Conservation (phyloP, 2,329 filamentous ascomycete species). For the Aspergillus hiratsukae region DNA sequence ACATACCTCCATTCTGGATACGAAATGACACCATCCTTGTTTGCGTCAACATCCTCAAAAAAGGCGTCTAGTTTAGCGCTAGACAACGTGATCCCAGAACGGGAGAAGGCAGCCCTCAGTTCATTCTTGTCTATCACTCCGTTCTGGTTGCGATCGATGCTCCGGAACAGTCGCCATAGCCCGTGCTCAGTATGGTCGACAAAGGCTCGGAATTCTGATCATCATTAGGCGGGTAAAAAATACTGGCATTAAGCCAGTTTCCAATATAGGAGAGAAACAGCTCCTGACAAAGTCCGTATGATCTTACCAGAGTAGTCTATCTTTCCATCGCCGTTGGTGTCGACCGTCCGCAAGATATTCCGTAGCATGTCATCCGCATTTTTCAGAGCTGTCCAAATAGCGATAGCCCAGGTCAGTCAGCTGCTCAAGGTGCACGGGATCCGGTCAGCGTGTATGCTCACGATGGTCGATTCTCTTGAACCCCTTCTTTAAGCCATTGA, state of each 20-base stretch:
- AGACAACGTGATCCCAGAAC: constrained; percentile 73
- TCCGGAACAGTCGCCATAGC: constrained; percentile 73
- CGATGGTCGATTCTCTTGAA: constrained; percentile 88
- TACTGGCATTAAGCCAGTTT: constrained; percentile 15
- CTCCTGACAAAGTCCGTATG: constrained; percentile 11
- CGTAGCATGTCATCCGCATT: constrained; percentile 83
- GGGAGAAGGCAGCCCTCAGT: constrained; percentile 71
- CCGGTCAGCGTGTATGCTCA: constrained; percentile 44
- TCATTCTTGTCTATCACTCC: constrained; percentile 85
- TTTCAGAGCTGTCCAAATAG: constrained; percentile 61
- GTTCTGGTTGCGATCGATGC: constrained; percentile 80
- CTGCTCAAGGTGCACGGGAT: constrained; percentile 17
- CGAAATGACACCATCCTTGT: constrained; percentile 79
- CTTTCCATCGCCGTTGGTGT: constrained; percentile 79
- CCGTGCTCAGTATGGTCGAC: constrained; percentile 83
- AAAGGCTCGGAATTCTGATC: constrained; percentile 79
- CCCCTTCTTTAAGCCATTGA: constrained; percentile 78
- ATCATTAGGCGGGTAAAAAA: constrained; percentile 19
- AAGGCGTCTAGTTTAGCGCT: constrained; percentile 74
- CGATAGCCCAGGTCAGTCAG: constrained; percentile 19
- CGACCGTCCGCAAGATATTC: constrained; percentile 75
- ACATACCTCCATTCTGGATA: constrained; percentile 96
- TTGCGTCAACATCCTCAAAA: constrained; percentile 83
- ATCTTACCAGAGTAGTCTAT: constrained; percentile 82
- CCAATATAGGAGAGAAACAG: background rate